Base-by-base conservation (phyloP, 768 basidiomycete genomes). In the Leucosporidium scottii region DNA sequence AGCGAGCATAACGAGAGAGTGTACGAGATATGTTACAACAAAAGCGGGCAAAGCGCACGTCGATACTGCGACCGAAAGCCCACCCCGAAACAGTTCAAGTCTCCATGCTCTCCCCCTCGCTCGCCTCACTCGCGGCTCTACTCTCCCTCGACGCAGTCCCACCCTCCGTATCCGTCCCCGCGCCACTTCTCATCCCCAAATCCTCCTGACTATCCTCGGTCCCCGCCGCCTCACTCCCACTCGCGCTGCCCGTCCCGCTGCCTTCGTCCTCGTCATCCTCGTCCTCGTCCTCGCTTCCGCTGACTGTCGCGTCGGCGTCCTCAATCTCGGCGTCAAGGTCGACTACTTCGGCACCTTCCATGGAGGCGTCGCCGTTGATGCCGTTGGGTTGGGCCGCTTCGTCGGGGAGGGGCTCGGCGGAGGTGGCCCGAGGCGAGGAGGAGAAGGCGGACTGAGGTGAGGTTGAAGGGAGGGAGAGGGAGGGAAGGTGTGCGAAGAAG, bases 251-350 rank as follows among this genome's bases (percentile, higher is more conserved):
- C 34, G 34, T 34, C 34, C 34, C 34, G 34, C 34, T 34, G 34
- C 51, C 23, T 12, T 54, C 60, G 18, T 56, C 55, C 20, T 30
- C 60, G 18, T 56, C 55, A 3, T 30, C 30, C 12, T n/a, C 53
- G 3, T 18, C n/a, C 39, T 17, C 34, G 20, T 28, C 53, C 23
- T 59, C 60, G 50, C 34, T 39, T 25, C 20, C 54, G 20, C 47
- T 44, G 5, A 18, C 30, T 15, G 23, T 17, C 27, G 47, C 28
- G 30, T 70, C 69, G 8, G 70, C 70, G 21, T 71, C 66, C 58
- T 71, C 66, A 7, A 71, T 71, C 23, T 71, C 70, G 23, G 66
- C 70, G 30, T 71, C 70, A 12, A 71, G 49, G 39, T 71, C 69
- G 21, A 54, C 28, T 5, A 66, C 66, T 12, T 27, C 54, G 23